A percentile compares a stretch with the other conserved stretches of the same genome.
These are phyloP conservation scores for Rauvolfia tetraphylla DNA, from an alignment of 257 asterid species.

Conservation along the genomic window DNA sequence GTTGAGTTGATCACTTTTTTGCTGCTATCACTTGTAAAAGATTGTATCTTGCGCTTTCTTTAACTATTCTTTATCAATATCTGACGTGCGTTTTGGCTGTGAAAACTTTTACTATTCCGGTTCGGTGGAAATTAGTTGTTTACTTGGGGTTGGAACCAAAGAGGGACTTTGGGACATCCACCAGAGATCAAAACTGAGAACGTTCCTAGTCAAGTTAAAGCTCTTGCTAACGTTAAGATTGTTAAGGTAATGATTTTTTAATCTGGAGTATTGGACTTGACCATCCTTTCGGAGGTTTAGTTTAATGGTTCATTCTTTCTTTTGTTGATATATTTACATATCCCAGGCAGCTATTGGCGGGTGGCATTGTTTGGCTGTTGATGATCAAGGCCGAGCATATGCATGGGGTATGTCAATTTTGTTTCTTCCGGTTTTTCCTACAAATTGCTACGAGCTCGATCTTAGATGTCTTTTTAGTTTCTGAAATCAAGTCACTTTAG, in stretches of 20 bases:
- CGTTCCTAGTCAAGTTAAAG: constrained; percentile 88
- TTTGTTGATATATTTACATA: constrained; percentile 10
- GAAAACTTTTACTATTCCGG: not conserved
- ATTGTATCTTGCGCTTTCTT: not conserved
- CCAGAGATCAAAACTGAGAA: constrained; percentile 85
- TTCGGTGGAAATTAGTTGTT: constrained; percentile 48
- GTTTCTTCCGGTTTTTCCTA: not conserved
- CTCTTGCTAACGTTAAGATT: constrained; percentile 72
- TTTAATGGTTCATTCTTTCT: not conserved
- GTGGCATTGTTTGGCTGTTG: constrained; percentile 99
- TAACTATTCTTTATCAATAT: not conserved
- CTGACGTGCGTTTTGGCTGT: not conserved
- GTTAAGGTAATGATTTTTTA: constrained; percentile 59
- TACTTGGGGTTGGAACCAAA: constrained; percentile 99
- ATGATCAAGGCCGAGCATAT: constrained; percentile 93
- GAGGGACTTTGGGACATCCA: constrained; percentile 96
- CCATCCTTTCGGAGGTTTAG: constrained; percentile 3
- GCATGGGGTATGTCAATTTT: constrained; percentile 75
- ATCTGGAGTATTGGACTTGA: not conserved
- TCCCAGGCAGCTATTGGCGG: constrained; percentile 98
- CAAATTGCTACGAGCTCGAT: not conserved
- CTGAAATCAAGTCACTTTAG: not conserved
- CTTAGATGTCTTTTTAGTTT: not conserved
- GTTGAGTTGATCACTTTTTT: not conserved
- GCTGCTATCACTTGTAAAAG: not conserved